Evolutionary conservation across 1,139 yeast genomes (phyloP).

Genomic region (Protomyces gravidus): DNA sequence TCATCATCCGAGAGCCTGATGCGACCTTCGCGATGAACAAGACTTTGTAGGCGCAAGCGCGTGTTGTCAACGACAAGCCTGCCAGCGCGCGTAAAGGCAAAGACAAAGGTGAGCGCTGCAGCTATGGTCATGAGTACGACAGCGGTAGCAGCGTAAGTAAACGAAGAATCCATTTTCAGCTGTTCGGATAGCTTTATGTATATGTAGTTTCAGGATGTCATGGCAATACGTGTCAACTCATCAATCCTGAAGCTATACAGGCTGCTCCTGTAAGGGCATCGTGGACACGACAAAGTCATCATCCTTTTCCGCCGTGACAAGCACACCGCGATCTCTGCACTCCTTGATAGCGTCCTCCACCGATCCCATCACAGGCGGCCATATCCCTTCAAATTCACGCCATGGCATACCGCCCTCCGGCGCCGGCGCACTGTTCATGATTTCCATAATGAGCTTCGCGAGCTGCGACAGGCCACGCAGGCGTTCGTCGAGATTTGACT

Average conservation of each 20-base stretch:
- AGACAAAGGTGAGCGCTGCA: constrained; percentile 10
- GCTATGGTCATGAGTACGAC: background rate
- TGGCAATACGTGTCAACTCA: background rate
- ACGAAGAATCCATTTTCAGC: background rate
- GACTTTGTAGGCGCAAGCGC: constrained; percentile 5
- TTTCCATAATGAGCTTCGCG: constrained; percentile 27
- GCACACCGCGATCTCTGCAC: constrained; percentile 8
- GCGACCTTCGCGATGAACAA: constrained; percentile 16
- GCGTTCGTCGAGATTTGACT: constrained; percentile 7
- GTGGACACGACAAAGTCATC: constrained; percentile 19
- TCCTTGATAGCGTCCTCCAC: constrained; percentile 22
- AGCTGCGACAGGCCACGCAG: constrained; percentile 20
- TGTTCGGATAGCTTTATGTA: background rate
- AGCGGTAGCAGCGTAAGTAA: background rate
- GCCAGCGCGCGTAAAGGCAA: constrained; percentile 23
- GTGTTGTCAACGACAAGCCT: constrained; percentile 19
- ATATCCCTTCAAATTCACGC: constrained; percentile 27
- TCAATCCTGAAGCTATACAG: background rate
- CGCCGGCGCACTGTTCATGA: constrained; percentile 26
- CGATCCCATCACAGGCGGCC: constrained; percentile 26
- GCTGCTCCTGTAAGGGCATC: constrained; percentile 18
- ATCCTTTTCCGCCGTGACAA: constrained; percentile 11
- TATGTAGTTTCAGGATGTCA: background rate
- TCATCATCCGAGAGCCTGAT: constrained; percentile 7
- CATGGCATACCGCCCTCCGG: constrained; percentile 28